Evolutionary conservation across 148 eudicot species (phyloP), one percentile per base, ranked within the genome.

Genomic region (Chenopodium album): DNA sequence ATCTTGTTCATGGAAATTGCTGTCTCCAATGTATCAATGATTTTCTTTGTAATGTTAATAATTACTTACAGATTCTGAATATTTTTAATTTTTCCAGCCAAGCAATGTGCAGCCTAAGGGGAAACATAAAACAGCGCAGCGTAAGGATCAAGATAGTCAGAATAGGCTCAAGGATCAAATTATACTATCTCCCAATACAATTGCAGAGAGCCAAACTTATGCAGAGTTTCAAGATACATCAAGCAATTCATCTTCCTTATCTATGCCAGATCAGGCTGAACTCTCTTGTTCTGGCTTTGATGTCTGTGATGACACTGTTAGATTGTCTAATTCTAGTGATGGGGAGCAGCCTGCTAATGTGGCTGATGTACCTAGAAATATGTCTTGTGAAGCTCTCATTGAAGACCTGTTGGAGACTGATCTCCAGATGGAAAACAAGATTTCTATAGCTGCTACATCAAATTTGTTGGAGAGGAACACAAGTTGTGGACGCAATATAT

Each of bases 51-150:
- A 73, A 66, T 85, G 26, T 29, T 50, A 41, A 41, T 37, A 41
- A 7, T 20, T 77, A 74, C 54, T 37, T 52, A 37, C n/a, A 73
- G 16, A 67, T 74, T 46, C 44, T 74, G 16, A 67, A 67, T 28
- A 64, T 79, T 34, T 41, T 46, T 9, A 75, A 82, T 26, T 80
- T 78, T 79, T 87, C 82, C 71, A 89, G 95, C 86, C 79, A 81
- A 89, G 85, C 75, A 75, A 60, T 76, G 90, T 84, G 70, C 80
- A 37, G 69, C 50, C 65, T 68, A 83, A 86, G 74, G 88, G 88
- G 68, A 91, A 89, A 82, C 87, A 77, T 75, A 96, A 89, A 87
- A 80, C 76, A 54, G 67, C 59, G 63, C 84, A 77, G 56, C 84
- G 44, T 80, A 82, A 54, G 67, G 80, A 79, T 76, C 84, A 52